Evolutionary conservation across 164 flowering plant species (phyloP).

Genomic region (Pachysandra terminalis): DNA sequence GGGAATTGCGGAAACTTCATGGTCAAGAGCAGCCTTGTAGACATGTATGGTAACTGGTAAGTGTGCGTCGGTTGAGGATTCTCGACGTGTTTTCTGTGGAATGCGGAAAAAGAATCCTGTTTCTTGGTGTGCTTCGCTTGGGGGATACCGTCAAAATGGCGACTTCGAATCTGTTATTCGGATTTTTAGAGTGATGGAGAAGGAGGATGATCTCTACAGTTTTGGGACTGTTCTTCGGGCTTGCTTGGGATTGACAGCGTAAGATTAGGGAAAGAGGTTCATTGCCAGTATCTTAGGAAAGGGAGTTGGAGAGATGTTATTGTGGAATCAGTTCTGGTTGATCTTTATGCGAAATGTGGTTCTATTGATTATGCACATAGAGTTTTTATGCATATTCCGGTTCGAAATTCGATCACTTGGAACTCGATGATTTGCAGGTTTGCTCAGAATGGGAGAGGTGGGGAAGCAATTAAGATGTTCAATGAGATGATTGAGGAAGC

Average conservation of each 20-base stretch:
- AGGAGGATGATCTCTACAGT: constrained; percentile 38
- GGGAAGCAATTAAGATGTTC: constrained; percentile 43
- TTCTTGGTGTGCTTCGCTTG: constrained; percentile 65
- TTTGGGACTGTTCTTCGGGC: constrained; percentile 72
- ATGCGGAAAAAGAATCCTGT: constrained; percentile 49
- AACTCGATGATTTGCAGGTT: constrained; percentile 65
- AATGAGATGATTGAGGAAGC: constrained; percentile 44
- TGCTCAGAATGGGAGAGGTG: constrained; percentile 66
- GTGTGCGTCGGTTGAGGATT: constrained; percentile 42
- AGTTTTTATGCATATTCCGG: constrained; percentile 38
- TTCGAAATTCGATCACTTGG: constrained; percentile 59
- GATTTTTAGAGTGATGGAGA: constrained; percentile 39
- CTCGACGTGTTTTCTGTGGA: constrained; percentile 48
- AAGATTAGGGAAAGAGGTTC: constrained; percentile 61
- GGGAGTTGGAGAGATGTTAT: constrained; percentile 48
- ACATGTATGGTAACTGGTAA: constrained; percentile 77
- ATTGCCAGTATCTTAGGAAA: constrained; percentile 62
- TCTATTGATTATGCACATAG: constrained; percentile 44
- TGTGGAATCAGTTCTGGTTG: constrained; percentile 69
- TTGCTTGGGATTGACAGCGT: constrained; percentile 64
- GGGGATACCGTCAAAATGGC: constrained; percentile 55
- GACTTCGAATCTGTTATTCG: constrained; percentile 37
- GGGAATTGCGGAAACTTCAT: constrained; percentile 51
- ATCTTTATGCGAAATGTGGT: constrained; percentile 74
- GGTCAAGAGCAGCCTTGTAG: constrained; percentile 67